A percentile compares a stretch with the other conserved stretches of the same genome.
Conservation (phyloP, 345 rosid genomes). For the Orychophragmus violaceus region DNA sequence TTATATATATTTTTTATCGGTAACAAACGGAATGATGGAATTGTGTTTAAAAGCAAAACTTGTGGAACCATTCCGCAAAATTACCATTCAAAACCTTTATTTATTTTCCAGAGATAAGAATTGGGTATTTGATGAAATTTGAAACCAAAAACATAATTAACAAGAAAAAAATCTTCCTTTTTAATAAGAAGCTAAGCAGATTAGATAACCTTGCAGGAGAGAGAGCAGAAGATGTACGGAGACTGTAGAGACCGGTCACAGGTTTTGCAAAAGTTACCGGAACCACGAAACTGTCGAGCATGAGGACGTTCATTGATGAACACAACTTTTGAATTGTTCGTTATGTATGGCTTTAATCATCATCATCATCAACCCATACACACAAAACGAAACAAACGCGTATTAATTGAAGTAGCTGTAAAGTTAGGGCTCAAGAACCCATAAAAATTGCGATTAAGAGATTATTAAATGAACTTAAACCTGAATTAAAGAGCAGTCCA, state of each 20-base stretch:
- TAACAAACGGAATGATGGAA: too few relatives aligned
- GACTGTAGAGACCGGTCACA: conserved; percentile 74
- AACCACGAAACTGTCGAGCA: conserved; percentile 53
- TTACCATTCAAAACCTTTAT: too few relatives aligned
- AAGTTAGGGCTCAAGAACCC: conserved; percentile 22
- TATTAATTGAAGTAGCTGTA: not conserved
- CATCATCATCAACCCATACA: conserved; percentile 9
- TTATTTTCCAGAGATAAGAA: too few relatives aligned
- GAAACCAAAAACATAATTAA: not conserved
- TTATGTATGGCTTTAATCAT: conserved; percentile 58
- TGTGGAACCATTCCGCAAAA: too few relatives aligned
- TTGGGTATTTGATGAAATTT: not conserved
- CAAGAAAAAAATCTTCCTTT: not conserved
- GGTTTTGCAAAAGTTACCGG: conserved; percentile 60
- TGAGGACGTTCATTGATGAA: conserved; percentile 76
- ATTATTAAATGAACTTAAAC: conserved; percentile 15
- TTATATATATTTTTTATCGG: too few relatives aligned
- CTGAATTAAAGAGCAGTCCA: conserved; percentile 75
- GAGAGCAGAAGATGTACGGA: conserved; percentile 66
- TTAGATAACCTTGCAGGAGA: conserved; percentile 76
- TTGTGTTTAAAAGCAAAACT: too few relatives aligned
- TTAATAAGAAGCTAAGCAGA: not conserved
- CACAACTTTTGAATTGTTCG: conserved; percentile 78
- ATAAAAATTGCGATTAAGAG: not conserved
- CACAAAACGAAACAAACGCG: not conserved